Evolutionary conservation across 352 stramenopile species (phyloP), one percentile per base, ranked within the genome.

Genomic region (Pythium apleroticum): DNA sequence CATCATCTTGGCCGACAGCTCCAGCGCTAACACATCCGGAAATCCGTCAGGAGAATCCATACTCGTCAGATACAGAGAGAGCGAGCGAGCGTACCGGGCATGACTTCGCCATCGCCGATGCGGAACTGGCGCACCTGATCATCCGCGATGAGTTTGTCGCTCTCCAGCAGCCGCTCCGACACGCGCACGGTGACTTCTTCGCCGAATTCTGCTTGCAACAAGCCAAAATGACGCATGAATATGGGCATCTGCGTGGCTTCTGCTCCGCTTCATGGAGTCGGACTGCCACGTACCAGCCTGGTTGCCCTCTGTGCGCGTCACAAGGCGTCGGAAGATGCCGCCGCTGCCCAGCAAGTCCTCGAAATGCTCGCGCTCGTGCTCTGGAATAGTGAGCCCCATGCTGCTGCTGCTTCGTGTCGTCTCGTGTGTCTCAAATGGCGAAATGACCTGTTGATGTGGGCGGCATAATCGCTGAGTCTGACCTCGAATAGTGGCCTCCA

Each of bases 1-100:
- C 75, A 94, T 81, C 73, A 94, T 78, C 72, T 91, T 91, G 68
- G 79, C 78, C 59, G 86, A 72, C 0, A 94, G 74, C 72, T 94
- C 85, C 50, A 94, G 70, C 19, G 81, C 85, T 88, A 60, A 25
- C n/a, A 25, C 52, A 58, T 1, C 5, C 5, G 33, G 12, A 12
- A 60, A 8, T 56, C 22, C 37, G n/a, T 27, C 20, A 24, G 41
- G 39, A 48, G 41, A 41, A n/a, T n/a, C n/a, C n/a, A n/a, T n/a
- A n/a, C n/a, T 63, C 28, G 55, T 45, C 43, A 41, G 8, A 15
- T 35, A 22, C 0, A 6, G 58, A 53, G 19, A 45, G 10, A 66
- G 41, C 9, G 19, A 12, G 30, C 11, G 14, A 14, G 25, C 66
- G 63, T 84, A 91, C 81, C 81, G 12, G 85, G 83, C 76, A 91